Evolutionary conservation across 768 basidiomycete species (phyloP).

Genomic region (Tricholoma sp.): DNA sequence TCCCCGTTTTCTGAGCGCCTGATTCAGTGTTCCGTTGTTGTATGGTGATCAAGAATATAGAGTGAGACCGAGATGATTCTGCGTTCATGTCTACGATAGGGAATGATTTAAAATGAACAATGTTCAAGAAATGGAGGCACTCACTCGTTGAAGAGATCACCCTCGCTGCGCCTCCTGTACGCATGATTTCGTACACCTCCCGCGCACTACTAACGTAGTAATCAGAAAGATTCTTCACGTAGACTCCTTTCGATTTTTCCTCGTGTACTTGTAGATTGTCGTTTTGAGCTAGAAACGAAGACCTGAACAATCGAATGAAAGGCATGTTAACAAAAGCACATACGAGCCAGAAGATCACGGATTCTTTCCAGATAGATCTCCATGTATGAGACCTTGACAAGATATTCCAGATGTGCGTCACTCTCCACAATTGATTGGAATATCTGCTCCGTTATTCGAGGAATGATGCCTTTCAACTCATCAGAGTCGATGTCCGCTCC

Average conservation of each 20-base stretch:
- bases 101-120: neutral
- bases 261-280: conserved; percentile 99
- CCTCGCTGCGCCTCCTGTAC: conserved; percentile 86
- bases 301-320: neutral
- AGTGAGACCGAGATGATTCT: conserved; percentile 97
- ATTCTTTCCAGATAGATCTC: conserved; percentile 98
- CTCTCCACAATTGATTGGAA: conserved; percentile 97
- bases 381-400: conserved; percentile 99
- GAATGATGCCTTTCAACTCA: conserved; percentile 95
- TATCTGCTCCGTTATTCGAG: conserved; percentile 97
- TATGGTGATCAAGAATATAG: conserved; percentile 97
- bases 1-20: conserved; percentile 94
- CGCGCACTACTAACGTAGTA: conserved; percentile 95
- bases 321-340: conserved; percentile 26
- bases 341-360: conserved; percentile 92
- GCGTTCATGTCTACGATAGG: conserved; percentile 84
- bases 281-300: conserved; percentile 67
- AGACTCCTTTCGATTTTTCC: conserved; percentile 95
- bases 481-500: conserved; percentile 95
- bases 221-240: conserved; percentile 95
- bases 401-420: conserved; percentile 92
- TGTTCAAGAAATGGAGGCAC: conserved; percentile 21
- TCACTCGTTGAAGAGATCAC: conserved; percentile 92
- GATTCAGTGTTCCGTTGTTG: conserved; percentile 95
- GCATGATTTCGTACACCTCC: conserved; percentile 99